Evolutionary conservation across 805 yeast genomes (phyloP).

Genomic region (Metschnikowia peoriensis): DNA sequence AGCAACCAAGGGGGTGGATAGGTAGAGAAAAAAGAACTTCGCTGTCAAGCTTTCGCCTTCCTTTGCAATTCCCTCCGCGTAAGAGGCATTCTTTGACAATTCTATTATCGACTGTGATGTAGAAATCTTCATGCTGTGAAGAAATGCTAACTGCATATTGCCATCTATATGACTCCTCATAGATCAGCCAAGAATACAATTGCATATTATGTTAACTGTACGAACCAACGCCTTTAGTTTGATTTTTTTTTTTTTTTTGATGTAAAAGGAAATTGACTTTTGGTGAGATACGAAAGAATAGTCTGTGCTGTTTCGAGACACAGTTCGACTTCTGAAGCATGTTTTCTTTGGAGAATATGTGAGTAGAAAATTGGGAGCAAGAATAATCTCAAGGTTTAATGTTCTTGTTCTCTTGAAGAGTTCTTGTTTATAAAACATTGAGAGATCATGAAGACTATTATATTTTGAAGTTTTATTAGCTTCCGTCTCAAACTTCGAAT

Average conservation of each 20-base stretch:
- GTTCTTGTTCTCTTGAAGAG: too few species aligned
- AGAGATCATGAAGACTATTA: too few species aligned
- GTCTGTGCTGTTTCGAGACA: neutral
- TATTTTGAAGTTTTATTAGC: neutral
- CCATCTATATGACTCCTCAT: neutral
- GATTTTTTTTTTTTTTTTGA: neutral
- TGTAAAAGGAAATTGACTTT: neutral
- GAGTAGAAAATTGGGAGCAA: neutral
- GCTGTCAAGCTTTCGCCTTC: neutral
- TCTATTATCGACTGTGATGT: neutral
- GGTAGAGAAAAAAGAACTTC: neutral
- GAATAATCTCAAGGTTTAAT: too few species aligned
- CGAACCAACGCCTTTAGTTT: neutral
- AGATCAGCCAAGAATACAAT: neutral
- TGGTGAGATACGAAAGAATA: neutral
- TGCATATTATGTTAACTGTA: neutral
- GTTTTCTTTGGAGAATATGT: neutral
- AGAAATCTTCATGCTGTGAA: neutral
- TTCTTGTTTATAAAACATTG: too few species aligned
- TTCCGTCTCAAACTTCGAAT: neutral
- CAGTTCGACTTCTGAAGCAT: neutral
- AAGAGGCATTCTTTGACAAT: neutral
- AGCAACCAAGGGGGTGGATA: neutral
- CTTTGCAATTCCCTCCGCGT: neutral
- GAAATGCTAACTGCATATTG: neutral